Percentiles rank a stretch among this genome's conserved stretches.
phyloP scores from a whole-genome alignment of 441 rosid species.

The Brassica balearica region DNA sequence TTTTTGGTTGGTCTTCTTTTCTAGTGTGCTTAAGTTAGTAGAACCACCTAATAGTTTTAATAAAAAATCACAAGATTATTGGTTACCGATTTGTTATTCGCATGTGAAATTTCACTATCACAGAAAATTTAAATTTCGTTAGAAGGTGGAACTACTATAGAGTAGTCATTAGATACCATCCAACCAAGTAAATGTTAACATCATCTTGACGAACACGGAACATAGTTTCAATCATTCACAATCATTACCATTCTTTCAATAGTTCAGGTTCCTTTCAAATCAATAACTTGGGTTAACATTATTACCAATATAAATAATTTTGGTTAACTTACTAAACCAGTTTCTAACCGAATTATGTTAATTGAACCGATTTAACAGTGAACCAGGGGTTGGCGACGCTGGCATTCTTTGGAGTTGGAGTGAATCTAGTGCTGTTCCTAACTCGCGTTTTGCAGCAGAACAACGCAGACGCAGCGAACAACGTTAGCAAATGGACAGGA shows the following conservation, averaged over 20 bases:
- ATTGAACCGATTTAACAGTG: constrained; percentile 56
- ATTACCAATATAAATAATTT: constrained; percentile 1
- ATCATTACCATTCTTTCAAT: constrained; percentile 35
- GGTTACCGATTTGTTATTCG: constrained; percentile 14
- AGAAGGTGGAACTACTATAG: constrained; percentile 10
- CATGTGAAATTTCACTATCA: constrained; percentile 17
- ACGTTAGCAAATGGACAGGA: constrained; percentile 99
- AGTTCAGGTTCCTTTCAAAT: constrained; percentile 38
- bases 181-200: constrained; percentile 1
- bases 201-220: constrained; percentile 40
- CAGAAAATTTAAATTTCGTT: background rate
- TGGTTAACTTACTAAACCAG: constrained; percentile 23
- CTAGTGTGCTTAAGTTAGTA: constrained; percentile 16
- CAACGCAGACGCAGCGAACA: constrained; percentile 98
- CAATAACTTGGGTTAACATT: background rate
- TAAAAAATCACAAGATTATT: background rate
- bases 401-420: constrained; percentile 99
- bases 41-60: constrained; percentile 25
- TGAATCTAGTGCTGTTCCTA: constrained; percentile 90
- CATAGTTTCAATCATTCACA: constrained; percentile 39
- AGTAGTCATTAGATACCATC: constrained; percentile 3
- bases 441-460: constrained; percentile 93
- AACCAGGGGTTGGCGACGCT: constrained; percentile 98
- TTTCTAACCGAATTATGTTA: background rate
- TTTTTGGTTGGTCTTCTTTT: background rate